Base-by-base conservation (phyloP, 2,329 filamentous ascomycete species). In the Thelonectria discophora region DNA sequence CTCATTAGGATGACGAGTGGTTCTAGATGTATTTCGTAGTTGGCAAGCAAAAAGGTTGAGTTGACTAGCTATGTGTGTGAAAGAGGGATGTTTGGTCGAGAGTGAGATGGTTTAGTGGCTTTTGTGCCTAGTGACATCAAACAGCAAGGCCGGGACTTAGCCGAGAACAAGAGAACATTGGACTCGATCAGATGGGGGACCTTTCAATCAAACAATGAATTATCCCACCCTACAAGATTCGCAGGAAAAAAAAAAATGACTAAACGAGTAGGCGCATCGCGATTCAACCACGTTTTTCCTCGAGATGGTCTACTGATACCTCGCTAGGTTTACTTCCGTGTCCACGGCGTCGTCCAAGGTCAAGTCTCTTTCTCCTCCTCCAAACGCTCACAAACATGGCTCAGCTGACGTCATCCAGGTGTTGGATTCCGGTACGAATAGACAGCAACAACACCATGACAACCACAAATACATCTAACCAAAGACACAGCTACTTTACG, bases 321-420 rank as follows among this genome's bases (percentile, higher is more conserved):
- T 20, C 0, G 5, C 15, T 50, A 89, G 86, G 77, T 88, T 32
- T 86, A 86, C 68, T 90, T 89, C 72, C 77, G 85, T 15, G 89
- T 88, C 60, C 87, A 91, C 69, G 90, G 89, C 55, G 82, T 67
- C 40, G 90, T 93, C 12, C 90, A 93, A 83, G 90, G 90, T 88
- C 77, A 63, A 78, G 67, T 54, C 8, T 18, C 39, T 43, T 9
- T 10, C 15, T 9, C 18, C 24, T 18, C 55, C 27, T 39, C 10
- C 21, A 34, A 15, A 21, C 20, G 7, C 34, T 24, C 15, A 42
- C 10, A 6, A 21, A 52, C 24, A 24, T 47, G n/a, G 39, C 42
- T 8, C 10, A 58, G 64, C 70, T 78, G 69, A 76, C 73, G 68
- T 71, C 63, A 67, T 55, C 4, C 10, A 87, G 85, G 85, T 55